Base-by-base conservation (phyloP, 192 early-diverging fungal species). In the Entomortierella parvispora region DNA sequence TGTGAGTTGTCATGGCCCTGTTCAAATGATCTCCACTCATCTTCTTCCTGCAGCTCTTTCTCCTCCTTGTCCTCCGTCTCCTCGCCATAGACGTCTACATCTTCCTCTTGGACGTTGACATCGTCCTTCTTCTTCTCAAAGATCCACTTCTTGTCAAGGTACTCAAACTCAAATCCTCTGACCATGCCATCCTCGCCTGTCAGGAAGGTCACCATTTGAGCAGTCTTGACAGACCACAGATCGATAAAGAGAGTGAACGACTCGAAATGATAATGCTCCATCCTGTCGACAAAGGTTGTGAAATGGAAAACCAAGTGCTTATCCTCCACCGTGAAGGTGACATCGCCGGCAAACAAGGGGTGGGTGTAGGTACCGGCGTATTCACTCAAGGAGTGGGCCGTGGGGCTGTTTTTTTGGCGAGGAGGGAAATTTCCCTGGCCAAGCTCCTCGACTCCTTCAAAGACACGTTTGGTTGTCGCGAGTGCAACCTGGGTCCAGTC, bases 201-300 rank as follows among this genome's bases (percentile, higher is more conserved):
- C 54, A 32, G 31, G 34, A 56, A 56, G 34, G 54, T 56, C 54
- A 56, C 31, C 54, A 56, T 34, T 32, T 56, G 31, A 37, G 33
- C 20, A 28, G 0, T 32, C 54, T 37, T 9, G 20, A 56, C 31
- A 40, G 34, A 22, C 54, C 18, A 34, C 31, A 29, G n/a, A 18
- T 56, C 33, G 54, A 34, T 34, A 14, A 32, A 56, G 34, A 56
- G 34, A 56, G 54, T 56, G n/a, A n/a, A n/a, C n/a, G n/a, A n/a
- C 59, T 37, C 46, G 31, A 62, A 62, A 32, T 31, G 46, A 58
- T 64, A 63, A 22, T 71, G 69, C 15, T 71, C 60, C 43, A 71
- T 11, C 31, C n/a, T 40, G 17, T 46, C 28, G 12, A 63, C 61
- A 26, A 43, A 51, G 11, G 7, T 47, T 11, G 22, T 48, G 25